Evolutionary conservation across 1,139 yeast genomes (phyloP), one percentile per base, ranked within the genome.

Genomic region (Suhomyces ambrosiae): DNA sequence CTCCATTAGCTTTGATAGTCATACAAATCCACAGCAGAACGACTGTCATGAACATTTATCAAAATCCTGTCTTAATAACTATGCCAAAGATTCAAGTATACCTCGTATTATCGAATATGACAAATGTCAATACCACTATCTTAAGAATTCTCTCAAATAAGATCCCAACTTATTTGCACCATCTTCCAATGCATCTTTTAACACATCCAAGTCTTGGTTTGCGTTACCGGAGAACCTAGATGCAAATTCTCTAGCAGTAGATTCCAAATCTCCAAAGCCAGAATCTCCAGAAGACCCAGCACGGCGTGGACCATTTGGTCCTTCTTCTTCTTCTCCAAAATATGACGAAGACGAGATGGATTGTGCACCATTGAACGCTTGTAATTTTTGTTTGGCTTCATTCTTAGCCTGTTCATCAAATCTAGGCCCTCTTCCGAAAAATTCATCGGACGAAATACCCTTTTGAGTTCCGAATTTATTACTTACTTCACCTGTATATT

Each of bases 381-480:
- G 89, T 44, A 92, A 71, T 52, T 94, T 89, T 18, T 77, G 59
- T 46, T 74, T 74, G 4, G 97, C 97, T 63, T 89, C 97, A 30
- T 73, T 74, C 44, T 84, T 85, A 29, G 88, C 86, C 7, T 71
- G 70, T 50, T 86, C 86, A 54, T 88, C 97, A 56, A 80, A 88
- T 32, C 81, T 70, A 3, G 76, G 76, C 27, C 94, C 94, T 55
- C 96, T 82, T 11, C 97, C 96, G 60, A 92, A 92, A 58, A 79
- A 80, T 64, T 89, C 95, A 61, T 94, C 98, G 0, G 97, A 89
- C 0, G 97, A 90, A 48, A 92, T 94, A 38, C 90, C 96, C 73
- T 88, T 92, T 61, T 90, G 97, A 27, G 71, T 68, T 39, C 97
- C 97, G 61, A 76, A 92, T 63, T 89, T 87, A 55, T 75, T 77